Evolutionary conservation across 2,329 filamentous ascomycete genomes (phyloP).

Genomic region (Grosmannia clavigera): DNA sequence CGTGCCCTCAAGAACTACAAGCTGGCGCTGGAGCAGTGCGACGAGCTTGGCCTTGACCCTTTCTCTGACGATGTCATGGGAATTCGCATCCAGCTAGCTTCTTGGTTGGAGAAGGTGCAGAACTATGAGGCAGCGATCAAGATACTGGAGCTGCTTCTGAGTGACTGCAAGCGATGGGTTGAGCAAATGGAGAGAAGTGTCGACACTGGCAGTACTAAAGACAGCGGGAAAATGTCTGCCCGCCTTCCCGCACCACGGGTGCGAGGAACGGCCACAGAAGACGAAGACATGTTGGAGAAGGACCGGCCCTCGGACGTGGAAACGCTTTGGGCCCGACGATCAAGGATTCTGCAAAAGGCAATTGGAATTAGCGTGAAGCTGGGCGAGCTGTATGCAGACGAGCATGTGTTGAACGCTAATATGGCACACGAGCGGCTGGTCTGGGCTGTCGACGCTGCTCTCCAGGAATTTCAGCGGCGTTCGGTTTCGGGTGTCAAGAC

Average conservation of each 20-base stretch:
- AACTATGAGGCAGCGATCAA: slow-evolving; percentile 59
- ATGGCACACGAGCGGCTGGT: slow-evolving; percentile 63
- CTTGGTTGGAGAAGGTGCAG: slow-evolving; percentile 66
- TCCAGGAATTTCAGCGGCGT: slow-evolving; percentile 62
- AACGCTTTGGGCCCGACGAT: slow-evolving; percentile 44
- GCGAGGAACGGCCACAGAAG: not conserved
- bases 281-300: not conserved
- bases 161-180: slow-evolving; percentile 55
- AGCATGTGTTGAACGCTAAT: slow-evolving; percentile 61
- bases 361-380: slow-evolving; percentile 73
- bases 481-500: slow-evolving; percentile 54
- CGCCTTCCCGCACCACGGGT: slow-evolving; percentile 2
- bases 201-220: slow-evolving; percentile 29
- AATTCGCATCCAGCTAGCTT: slow-evolving; percentile 69
- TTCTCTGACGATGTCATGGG: slow-evolving; percentile 87
- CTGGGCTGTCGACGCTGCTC: slow-evolving; percentile 68
- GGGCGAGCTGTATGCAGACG: slow-evolving; percentile 67
- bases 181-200: slow-evolving; percentile 38
- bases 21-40: slow-evolving; percentile 61
- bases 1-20: slow-evolving; percentile 75
- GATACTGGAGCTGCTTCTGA: slow-evolving; percentile 63
- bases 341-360: slow-evolving; percentile 58
- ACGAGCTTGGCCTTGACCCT: slow-evolving; percentile 66
- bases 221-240: not conserved
- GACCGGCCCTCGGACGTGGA: slow-evolving; percentile 20